Percentiles rank a stretch among this genome's conserved stretches.
Evolutionary conservation across 2,329 filamentous ascomycete species (phyloP).

Genomic region (Penicillium verrucosum): DNA sequence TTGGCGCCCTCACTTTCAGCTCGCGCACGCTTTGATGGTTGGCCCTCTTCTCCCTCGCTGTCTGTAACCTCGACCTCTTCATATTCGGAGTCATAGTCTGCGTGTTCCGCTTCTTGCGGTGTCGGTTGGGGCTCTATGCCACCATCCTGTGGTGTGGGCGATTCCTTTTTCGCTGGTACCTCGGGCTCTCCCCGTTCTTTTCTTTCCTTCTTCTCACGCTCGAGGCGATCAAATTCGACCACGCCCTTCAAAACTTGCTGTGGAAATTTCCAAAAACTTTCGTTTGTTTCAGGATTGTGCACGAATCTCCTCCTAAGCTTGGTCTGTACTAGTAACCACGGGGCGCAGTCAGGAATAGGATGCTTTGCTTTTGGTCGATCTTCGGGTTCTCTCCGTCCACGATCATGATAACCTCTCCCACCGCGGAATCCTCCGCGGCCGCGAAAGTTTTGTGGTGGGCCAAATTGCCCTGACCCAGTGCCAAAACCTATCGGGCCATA

Average conservation of each 20-base stretch:
- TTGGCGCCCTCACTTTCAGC: conserved; percentile 51
- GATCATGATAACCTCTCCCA: conserved; percentile 55
- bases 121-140: conserved; percentile 23
- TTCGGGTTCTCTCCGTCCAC: conserved; percentile 63
- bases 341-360: conserved; percentile 73
- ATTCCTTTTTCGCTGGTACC: conserved; percentile 17
- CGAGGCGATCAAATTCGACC: conserved; percentile 64
- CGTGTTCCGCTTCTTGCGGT: conserved; percentile 41
- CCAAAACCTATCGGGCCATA: conserved; percentile 29
- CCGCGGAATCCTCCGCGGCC: conserved; percentile 48
- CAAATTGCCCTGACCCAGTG: conserved; percentile 12
- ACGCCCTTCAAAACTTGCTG: conserved; percentile 76
- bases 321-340: conserved; percentile 91
- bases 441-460: conserved; percentile 35
- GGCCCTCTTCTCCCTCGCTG: conserved; percentile 49
- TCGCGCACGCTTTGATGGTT: conserved; percentile 51
- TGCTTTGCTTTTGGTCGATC: conserved; percentile 81
- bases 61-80: conserved; percentile 74
- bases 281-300: conserved; percentile 78
- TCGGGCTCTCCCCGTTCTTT: conserved; percentile 39
- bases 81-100: conserved; percentile 65
- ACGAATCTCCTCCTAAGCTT: conserved; percentile 87
- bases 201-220: conserved; percentile 66
- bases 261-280: conserved; percentile 94
- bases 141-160: conserved; percentile 11